phyloP scores from a whole-genome alignment of 768 basidiomycete species.

The Collybiopsis confluens region DNA sequence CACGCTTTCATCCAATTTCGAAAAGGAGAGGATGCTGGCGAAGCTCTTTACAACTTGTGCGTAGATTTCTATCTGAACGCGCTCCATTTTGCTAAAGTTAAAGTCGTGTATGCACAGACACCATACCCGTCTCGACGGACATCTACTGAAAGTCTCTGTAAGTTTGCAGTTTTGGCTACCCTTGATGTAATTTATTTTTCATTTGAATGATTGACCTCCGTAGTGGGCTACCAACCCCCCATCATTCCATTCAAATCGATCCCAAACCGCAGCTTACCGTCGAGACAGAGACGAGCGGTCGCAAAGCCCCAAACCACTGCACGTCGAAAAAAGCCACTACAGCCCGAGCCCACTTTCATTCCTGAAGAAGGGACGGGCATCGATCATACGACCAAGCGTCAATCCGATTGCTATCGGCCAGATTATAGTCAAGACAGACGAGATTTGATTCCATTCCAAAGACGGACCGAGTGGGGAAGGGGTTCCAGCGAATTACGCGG shows the following conservation, averaged over 20 bases:
- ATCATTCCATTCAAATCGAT: conserved; percentile 36
- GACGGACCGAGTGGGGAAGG: no score
- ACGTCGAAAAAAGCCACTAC: no score
- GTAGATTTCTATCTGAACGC: conserved; percentile 20
- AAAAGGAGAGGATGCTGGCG: conserved; percentile 71
- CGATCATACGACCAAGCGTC: no score
- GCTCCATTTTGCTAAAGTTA: background rate
- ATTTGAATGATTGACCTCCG: background rate
- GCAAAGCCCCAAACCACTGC: no score
- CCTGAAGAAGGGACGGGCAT: no score
- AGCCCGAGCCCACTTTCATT: no score
- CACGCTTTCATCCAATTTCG: conserved; percentile 87
- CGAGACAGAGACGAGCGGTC: background rate
- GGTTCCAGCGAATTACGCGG: no score
- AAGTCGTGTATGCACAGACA: conserved; percentile 45
- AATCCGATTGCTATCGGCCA: no score
- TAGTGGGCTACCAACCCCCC: conserved; percentile 84
- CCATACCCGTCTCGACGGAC: conserved; percentile 68
- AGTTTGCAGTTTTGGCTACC: conserved; percentile 11
- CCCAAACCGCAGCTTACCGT: background rate
- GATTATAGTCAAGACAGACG: no score
- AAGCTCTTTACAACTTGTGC: conserved; percentile 80
- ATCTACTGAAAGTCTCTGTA: conserved; percentile 71
- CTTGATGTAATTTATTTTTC: background rate
- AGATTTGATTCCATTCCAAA: no score